Base-by-base conservation (phyloP, 2,329 filamentous ascomycete species). In the Tothia fuscella region DNA sequence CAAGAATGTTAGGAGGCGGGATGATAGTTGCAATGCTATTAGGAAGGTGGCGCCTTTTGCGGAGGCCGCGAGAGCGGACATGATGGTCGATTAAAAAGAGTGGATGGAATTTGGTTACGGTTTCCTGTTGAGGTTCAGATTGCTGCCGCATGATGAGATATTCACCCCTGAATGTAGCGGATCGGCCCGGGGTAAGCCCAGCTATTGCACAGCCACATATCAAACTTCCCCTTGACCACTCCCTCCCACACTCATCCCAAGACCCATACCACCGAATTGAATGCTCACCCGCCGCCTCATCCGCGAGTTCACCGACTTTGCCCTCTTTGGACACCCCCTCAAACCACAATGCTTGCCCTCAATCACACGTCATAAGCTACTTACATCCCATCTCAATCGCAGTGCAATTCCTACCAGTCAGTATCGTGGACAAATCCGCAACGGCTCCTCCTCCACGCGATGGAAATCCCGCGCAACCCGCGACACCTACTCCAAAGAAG, bases 1-100 rank as follows among this genome's bases (percentile, higher is more conserved):
- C 50, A 81, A 62, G 62, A 98, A 98, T 19, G 89, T 96, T 48
- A 93, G 67, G 42, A 80, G 78, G 46, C 89, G 81, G n/a, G 89
- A 95, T 33, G 72, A 71, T 48, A 98, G 70, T 62, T 96, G 91
- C 33, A 95, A 77, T 39, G 84, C 66, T 56, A 98, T 93, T 50
- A 98, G 75, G 54, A 91, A 79, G 12, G 83, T 82, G 41, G 86
- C 86, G 43, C 85, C 86, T 43, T 43, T 43, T 6, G 41, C 41
- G n/a, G 41, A 43, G 24, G 41, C 26, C 5, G 41, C 31, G 25
- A 43, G 41, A 6, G 25, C 41, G 33, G 41, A 43, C 41, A 43
- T 43, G 41, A 9, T 40, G 22, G 25, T 25, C 35, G n/a, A n/a
- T n/a, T n/a, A n/a, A n/a, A n/a, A n/a, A n/a, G n/a, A n/a, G n/a